phyloP scores from a whole-genome alignment of 1,284 basidiomycete species.

The Cutaneotrichosporon mucoides region DNA sequence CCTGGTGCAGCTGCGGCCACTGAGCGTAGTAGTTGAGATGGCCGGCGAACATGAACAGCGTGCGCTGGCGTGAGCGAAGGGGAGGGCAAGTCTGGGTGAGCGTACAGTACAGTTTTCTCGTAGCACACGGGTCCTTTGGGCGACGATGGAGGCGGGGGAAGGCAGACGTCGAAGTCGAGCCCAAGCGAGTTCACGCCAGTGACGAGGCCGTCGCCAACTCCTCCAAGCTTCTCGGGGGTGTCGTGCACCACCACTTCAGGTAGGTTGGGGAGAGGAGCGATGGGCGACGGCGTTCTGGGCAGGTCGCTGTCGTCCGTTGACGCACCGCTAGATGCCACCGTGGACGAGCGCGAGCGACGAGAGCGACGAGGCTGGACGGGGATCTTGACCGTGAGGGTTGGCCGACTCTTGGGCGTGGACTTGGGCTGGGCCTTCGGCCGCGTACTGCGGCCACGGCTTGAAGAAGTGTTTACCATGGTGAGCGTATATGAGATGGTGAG shows the following conservation, averaged over 20 bases:
- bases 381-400: too few relatives aligned
- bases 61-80: background rate
- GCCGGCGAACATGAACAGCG: background rate
- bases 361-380: too few relatives aligned
- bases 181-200: background rate
- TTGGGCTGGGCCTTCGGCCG: too few relatives aligned
- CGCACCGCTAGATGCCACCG: too few relatives aligned
- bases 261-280: background rate
- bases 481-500: too few relatives aligned
- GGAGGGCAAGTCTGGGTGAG: background rate
- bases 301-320: too few relatives aligned
- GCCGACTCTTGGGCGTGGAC: too few relatives aligned
- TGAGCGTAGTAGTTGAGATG: background rate
- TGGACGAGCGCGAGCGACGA: too few relatives aligned
- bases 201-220: background rate
- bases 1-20: constrained; percentile 2
- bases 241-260: background rate
- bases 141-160: background rate
- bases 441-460: too few relatives aligned
- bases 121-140: background rate
- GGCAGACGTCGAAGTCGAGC: background rate
- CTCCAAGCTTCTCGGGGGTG: too few relatives aligned
- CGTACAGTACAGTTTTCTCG: background rate
- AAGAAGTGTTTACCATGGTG: too few relatives aligned
- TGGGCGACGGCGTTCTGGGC: too few relatives aligned